phyloP scores from a whole-genome alignment of 2,329 filamentous ascomycete genomes.

The Colletotrichum abscissum region DNA sequence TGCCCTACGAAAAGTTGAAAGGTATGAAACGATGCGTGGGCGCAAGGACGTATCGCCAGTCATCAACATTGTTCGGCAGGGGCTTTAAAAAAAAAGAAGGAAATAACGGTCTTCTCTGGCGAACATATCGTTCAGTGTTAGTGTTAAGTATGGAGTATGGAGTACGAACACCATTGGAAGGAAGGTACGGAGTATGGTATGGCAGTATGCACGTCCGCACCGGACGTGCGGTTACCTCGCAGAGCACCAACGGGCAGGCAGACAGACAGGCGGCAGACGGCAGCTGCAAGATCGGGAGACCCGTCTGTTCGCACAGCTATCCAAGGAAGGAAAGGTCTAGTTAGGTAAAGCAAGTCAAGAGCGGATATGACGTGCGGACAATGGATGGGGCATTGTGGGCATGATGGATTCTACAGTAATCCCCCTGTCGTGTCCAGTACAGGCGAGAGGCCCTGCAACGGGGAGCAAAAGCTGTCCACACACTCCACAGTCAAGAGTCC shows the following conservation, averaged over 20 bases:
- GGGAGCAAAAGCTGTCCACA: background rate
- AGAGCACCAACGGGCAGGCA: background rate
- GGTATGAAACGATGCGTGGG: background rate
- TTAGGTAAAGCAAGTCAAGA: background rate
- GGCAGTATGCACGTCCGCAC: background rate
- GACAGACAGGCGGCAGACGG: too few relatives aligned
- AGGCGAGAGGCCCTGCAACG: background rate
- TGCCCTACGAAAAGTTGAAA: background rate
- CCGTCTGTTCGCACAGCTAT: slow-evolving; percentile 27
- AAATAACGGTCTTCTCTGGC: background rate
- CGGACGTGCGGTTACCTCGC: background rate
- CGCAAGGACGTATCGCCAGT: background rate
- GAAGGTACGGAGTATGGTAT: too few relatives aligned
- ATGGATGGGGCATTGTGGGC: too few relatives aligned
- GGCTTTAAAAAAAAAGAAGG: background rate
- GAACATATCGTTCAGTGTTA: background rate
- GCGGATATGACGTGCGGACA: slow-evolving; percentile 22
- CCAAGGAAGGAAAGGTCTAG: slow-evolving; percentile 16
- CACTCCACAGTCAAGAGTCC: background rate
- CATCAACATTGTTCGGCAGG: background rate
- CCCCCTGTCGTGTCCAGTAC: background rate
- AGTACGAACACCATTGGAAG: background rate
- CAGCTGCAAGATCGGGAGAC: background rate
- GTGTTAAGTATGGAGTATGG: background rate
- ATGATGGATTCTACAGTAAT: too few relatives aligned